Conservation (phyloP, 345 rosid genomes). For the Tarenaya hassleriana region DNA sequence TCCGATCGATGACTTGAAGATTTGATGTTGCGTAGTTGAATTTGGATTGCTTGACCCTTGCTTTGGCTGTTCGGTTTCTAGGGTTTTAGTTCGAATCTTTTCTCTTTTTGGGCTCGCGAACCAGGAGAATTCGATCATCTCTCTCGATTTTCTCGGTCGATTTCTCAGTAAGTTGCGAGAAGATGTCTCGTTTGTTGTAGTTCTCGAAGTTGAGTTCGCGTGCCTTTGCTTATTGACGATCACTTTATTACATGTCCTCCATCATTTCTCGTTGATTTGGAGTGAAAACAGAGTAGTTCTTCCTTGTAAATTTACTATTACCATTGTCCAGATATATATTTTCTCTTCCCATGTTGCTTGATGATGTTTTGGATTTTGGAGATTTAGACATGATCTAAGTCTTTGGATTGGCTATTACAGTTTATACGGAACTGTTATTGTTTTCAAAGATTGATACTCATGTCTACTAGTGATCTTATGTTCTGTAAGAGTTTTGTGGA, state of each 20-base stretch:
- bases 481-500: no score
- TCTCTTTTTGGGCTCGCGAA: background rate
- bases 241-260: slow-evolving; percentile 6
- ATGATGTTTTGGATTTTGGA: no score
- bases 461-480: no score
- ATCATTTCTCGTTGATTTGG: background rate
- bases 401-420: no score
- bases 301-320: background rate
- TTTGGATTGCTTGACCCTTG: background rate
- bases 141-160: background rate
- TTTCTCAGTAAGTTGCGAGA: slow-evolving; percentile 4
- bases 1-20: slow-evolving; percentile 19
- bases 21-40: background rate
- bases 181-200: background rate
- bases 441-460: no score
- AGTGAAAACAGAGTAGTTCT: background rate
- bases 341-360: no score
- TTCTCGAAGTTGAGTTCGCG: slow-evolving; percentile 15
- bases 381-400: background rate
- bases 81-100: slow-evolving; percentile 24
- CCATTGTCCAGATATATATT: background rate
- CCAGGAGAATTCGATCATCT: background rate
- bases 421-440: no score
- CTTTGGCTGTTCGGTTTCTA: slow-evolving; percentile 2
- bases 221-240: slow-evolving; percentile 16